Evolutionary conservation across 805 yeast species (phyloP).

Genomic region (Wickerhamiella parazyma): DNA sequence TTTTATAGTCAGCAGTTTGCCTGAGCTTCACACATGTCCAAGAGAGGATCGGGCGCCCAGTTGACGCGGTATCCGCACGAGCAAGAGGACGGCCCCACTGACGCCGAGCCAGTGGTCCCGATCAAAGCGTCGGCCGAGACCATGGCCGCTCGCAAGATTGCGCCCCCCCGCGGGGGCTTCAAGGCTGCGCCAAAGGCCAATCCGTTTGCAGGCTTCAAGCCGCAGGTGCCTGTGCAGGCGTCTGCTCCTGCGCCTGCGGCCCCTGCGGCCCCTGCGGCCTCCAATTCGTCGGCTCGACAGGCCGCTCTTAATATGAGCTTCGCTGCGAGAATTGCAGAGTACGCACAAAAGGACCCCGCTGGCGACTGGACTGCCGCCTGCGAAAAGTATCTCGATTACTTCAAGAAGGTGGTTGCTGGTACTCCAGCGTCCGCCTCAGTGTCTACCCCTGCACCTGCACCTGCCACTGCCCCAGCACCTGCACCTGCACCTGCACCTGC

Average conservation of each 20-base stretch:
- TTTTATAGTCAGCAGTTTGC: background rate
- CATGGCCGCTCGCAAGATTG: slow-evolving; percentile 56
- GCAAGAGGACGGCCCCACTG: background rate
- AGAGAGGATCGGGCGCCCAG: slow-evolving; percentile 6
- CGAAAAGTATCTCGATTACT: slow-evolving; percentile 16
- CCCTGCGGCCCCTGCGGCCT: background rate
- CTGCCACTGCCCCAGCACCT: background rate
- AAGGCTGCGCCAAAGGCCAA: slow-evolving; percentile 7
- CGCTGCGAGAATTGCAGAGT: slow-evolving; percentile 1
- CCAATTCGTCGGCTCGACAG: background rate
- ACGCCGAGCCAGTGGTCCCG: background rate
- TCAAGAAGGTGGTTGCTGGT: slow-evolving; percentile 3
- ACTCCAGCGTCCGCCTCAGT: background rate
- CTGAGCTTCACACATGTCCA: slow-evolving; percentile 4
- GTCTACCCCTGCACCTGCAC: background rate
- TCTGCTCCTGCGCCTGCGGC: background rate
- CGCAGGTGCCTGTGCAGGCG: too few species aligned
- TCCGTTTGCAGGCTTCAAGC: slow-evolving; percentile 10
- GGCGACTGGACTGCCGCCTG: slow-evolving; percentile 17
- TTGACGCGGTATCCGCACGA: slow-evolving; percentile 6
- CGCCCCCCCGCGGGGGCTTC: slow-evolving; percentile 26
- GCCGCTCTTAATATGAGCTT: slow-evolving; percentile 5
- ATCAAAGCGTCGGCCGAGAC: slow-evolving; percentile 44
- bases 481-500: too few species aligned
- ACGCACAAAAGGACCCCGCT: slow-evolving; percentile 4